These are phyloP conservation scores for Xylariaceae sp. DNA, from an alignment of 2,329 filamentous ascomycete species.

Conservation along the genomic window DNA sequence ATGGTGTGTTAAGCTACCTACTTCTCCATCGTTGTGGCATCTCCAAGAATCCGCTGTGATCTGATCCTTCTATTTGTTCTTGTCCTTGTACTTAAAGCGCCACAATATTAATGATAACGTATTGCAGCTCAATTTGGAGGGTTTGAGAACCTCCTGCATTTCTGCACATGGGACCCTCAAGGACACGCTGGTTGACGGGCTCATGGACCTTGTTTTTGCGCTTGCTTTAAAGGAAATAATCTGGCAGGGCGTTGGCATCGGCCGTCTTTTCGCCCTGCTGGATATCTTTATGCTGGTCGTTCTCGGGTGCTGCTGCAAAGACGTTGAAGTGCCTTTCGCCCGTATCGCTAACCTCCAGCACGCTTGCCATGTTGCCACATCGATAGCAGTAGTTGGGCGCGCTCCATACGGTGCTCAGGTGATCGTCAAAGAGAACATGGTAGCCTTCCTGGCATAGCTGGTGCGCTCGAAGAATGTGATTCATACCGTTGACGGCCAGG, in stretches of 20 bases:
- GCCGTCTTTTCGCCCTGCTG: constrained; percentile 70
- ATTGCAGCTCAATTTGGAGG: no score
- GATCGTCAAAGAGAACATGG: constrained; percentile 93
- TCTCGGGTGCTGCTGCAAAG: constrained; percentile 93
- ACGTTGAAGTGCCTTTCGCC: constrained; percentile 97
- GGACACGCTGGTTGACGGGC: background rate
- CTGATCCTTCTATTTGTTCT: no score
- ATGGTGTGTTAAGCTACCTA: no score
- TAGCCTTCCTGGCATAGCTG: constrained; percentile 98
- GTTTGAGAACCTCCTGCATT: no score
- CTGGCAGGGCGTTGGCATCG: constrained; percentile 58
- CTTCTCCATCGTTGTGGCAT: no score
- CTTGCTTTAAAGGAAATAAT: constrained; percentile 59
- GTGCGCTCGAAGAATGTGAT: constrained; percentile 94
- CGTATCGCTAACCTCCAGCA: constrained; percentile 89
- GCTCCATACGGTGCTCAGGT: constrained; percentile 94
- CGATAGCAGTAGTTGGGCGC: constrained; percentile 94
- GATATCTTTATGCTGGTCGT: constrained; percentile 82
- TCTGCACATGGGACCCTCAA: no score
- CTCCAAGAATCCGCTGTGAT: no score
- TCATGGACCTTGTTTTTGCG: background rate
- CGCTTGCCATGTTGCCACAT: constrained; percentile 95
- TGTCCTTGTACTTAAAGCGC: no score
- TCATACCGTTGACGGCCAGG: constrained; percentile 94
- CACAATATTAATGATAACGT: no score